Base-by-base conservation (phyloP, 257 asterid species). In the Fraxinus cuspidata region DNA sequence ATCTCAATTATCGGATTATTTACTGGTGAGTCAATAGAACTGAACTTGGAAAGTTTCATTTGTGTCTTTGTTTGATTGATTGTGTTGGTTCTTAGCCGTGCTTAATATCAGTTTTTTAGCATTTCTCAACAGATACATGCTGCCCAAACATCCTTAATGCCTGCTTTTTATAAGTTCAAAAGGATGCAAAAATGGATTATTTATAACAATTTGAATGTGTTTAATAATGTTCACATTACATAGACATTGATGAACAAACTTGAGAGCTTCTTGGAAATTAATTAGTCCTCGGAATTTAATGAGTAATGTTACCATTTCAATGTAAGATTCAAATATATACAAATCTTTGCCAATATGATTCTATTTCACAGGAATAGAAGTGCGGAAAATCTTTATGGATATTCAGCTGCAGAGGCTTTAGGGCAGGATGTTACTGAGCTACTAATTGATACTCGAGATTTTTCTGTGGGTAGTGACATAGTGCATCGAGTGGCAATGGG, bases 331-430 rank as follows among this genome's bases (percentile, higher is more conserved):
- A 8, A 18, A 49, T 42, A 12, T 53, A 18, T 38, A n/a, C 32
- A 27, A 64, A 37, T 32, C 9, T 64, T 42, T 51, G 19, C 38
- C 65, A 0, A 74, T 28, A 4, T 72, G 25, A 76, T 70, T 58
- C 25, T 64, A 64, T 77, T 35, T 63, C 84, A 80, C 87, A 94
- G 99, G 99, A 93, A 95, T 80, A 83, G 75, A 81, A 88, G 83
- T 78, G 99, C 99, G 19, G 99, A 91, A 73, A 80, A 78, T 27
- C 85, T 90, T 8, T 95, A 87, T 69, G 99, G 98, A 69, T 87
- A 91, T 83, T 74, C 93, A 38, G 80, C 93, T 21, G 86, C 84
- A 0, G 98, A 95, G 86, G 98, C 96, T 70, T 75, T 89, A 64
- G 99, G 94, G 63, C 75, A 37, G 75, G 82, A 85, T 84, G 89